Percentiles rank a stretch among this genome's conserved stretches.
These are phyloP conservation scores for Apiospora hydei DNA, from an alignment of 2,329 filamentous ascomycete species.

Conservation along the genomic window DNA sequence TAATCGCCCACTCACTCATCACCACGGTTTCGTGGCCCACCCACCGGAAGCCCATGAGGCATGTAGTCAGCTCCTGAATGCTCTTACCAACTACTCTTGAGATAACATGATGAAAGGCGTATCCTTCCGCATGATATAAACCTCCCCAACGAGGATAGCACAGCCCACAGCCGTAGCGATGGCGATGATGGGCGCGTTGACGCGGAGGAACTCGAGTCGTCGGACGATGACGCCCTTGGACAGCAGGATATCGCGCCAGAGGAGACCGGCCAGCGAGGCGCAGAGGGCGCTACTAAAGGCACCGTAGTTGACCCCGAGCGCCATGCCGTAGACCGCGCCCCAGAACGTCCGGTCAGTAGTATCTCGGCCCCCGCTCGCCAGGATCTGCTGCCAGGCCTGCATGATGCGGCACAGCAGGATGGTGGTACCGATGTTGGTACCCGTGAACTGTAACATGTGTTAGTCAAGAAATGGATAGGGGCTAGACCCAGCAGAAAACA, in stretches of 20 bases:
- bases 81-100: background rate
- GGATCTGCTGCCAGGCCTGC: constrained; percentile 71
- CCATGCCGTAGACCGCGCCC: constrained; percentile 78
- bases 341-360: constrained; percentile 74
- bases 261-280: constrained; percentile 72
- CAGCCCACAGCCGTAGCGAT: constrained; percentile 70
- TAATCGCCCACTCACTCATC: too few relatives aligned
- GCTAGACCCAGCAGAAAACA: too few relatives aligned
- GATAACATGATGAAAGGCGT: background rate
- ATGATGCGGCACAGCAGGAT: constrained; percentile 76
- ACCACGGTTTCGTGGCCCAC: background rate
- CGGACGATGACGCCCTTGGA: constrained; percentile 73
- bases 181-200: constrained; percentile 75
- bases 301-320: constrained; percentile 76
- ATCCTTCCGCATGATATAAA: constrained; percentile 57
- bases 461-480: too few relatives aligned
- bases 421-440: constrained; percentile 79
- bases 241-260: constrained; percentile 75
- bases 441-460: constrained; percentile 80
- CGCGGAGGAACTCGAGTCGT: constrained; percentile 69
- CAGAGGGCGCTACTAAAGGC: constrained; percentile 78
- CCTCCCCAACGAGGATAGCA: constrained; percentile 61
- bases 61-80: background rate
- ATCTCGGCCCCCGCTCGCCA: constrained; percentile 47
- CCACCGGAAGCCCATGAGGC: background rate